Evolutionary conservation across 768 basidiomycete species (phyloP).

Genomic region (Agrocybe praecox): DNA sequence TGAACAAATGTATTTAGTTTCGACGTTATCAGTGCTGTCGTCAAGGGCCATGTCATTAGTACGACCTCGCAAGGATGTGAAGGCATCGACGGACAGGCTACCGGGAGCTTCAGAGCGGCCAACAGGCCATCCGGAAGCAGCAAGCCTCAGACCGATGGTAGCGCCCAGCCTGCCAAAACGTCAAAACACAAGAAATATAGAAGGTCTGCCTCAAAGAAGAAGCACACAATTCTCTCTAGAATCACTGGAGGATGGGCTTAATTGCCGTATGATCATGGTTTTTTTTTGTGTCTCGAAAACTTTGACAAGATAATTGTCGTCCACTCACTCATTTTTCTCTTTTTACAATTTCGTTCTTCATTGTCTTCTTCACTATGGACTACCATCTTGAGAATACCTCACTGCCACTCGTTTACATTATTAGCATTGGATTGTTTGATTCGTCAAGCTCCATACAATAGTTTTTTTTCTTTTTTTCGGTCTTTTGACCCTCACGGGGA

Average conservation of each 20-base stretch:
- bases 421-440: no score
- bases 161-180: neutral
- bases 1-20: conserved; percentile 4
- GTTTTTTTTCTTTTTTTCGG: no score
- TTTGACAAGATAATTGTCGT: conserved; percentile 11
- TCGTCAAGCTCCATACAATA: no score
- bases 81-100: conserved; percentile 25
- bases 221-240: neutral
- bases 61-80: conserved; percentile 22
- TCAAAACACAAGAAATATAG: neutral
- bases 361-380: neutral
- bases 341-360: neutral
- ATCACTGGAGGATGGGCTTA: neutral
- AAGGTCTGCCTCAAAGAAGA: conserved; percentile 2
- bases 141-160: neutral
- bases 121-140: neutral
- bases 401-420: neutral
- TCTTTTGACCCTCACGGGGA: no score
- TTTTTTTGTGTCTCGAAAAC: neutral
- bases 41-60: conserved; percentile 15
- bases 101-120: conserved; percentile 18
- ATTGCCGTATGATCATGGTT: neutral
- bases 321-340: neutral
- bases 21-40: conserved; percentile 20
- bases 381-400: neutral